A percentile compares a stretch with the other conserved stretches of the same genome.
These are phyloP conservation scores for Aureoboletus auriporus DNA, from an alignment of 768 basidiomycete species.

Conservation along the genomic window DNA sequence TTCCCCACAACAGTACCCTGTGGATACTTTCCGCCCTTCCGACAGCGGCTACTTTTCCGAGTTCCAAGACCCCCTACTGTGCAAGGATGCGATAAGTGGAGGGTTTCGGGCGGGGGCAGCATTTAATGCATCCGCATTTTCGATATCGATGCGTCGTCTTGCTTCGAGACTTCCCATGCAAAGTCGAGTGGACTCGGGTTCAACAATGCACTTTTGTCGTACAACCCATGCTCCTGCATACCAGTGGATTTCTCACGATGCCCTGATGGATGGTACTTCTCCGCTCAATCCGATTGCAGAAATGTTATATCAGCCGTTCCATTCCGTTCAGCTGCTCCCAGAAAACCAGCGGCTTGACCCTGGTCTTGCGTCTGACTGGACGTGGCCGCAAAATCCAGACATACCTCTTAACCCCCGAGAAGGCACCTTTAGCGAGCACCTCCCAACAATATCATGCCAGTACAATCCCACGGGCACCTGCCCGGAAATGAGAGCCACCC, in stretches of 20 bases:
- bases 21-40: background rate
- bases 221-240: conserved; percentile 9
- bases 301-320: conserved; percentile 22
- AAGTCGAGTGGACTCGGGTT: conserved; percentile 16
- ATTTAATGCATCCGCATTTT: conserved; percentile 16
- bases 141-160: conserved; percentile 31
- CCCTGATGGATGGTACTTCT: conserved; percentile 4
- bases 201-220: conserved; percentile 7
- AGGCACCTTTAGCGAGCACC: conserved; percentile 8
- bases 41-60: conserved; percentile 13
- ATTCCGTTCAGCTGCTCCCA: conserved; percentile 22
- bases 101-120: conserved; percentile 8
- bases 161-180: conserved; percentile 28
- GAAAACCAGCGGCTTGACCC: conserved; percentile 10
- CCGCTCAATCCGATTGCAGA: conserved; percentile 27
- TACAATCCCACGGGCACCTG: background rate
- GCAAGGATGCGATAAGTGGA: conserved; percentile 12
- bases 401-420: conserved; percentile 4
- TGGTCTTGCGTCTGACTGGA: conserved; percentile 8
- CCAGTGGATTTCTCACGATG: conserved; percentile 13
- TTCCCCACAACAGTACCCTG: conserved; percentile 7
- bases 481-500: conserved; percentile 4
- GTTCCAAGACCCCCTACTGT: conserved; percentile 9
- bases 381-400: conserved; percentile 18
- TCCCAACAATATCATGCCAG: conserved; percentile 1